Percentiles rank a stretch among this genome's conserved stretches.
phyloP scores from a whole-genome alignment of 768 basidiomycete species.

The Lyophyllum shimeji region DNA sequence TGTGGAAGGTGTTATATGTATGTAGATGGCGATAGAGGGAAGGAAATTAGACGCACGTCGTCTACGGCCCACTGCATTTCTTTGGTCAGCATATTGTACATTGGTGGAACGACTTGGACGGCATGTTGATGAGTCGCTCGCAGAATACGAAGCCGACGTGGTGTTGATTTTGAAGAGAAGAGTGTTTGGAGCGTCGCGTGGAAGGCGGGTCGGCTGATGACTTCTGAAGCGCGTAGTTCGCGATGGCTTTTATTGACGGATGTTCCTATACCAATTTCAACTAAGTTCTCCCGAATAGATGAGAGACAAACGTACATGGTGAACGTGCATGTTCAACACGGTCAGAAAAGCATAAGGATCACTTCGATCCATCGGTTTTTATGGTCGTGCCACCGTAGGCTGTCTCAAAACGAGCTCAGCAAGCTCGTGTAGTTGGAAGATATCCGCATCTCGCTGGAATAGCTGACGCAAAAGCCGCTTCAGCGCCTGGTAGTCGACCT shows the following conservation, averaged over 20 bases:
- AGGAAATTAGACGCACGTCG: constrained; percentile 52
- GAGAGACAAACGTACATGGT: constrained; percentile 45
- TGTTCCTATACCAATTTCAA: constrained; percentile 52
- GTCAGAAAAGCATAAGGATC: constrained; percentile 91
- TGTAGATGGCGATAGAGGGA: not conserved
- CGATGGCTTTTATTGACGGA: constrained; percentile 66
- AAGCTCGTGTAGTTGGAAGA: constrained; percentile 69
- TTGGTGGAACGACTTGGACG: constrained; percentile 90
- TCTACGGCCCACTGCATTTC: constrained; percentile 76
- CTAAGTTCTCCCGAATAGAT: not conserved
- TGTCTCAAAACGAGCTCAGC: constrained; percentile 78
- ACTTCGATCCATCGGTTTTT: constrained; percentile 88
- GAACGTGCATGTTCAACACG: constrained; percentile 73
- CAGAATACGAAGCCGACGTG: constrained; percentile 84
- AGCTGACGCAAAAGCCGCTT: constrained; percentile 72
- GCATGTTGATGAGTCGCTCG: constrained; percentile 93
- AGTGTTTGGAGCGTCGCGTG: constrained; percentile 54
- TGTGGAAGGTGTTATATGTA: constrained; percentile 12
- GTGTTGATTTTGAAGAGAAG: constrained; percentile 45
- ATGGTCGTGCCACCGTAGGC: constrained; percentile 78
- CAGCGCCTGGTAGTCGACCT: constrained; percentile 83
- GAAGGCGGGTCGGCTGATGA: constrained; percentile 47
- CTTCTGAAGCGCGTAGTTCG: constrained; percentile 66
- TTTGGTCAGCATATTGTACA: constrained; percentile 86
- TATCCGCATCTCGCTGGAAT: constrained; percentile 71